Conservation (phyloP, 1,284 basidiomycete species). For the Ceratobasidium sp. region DNA sequence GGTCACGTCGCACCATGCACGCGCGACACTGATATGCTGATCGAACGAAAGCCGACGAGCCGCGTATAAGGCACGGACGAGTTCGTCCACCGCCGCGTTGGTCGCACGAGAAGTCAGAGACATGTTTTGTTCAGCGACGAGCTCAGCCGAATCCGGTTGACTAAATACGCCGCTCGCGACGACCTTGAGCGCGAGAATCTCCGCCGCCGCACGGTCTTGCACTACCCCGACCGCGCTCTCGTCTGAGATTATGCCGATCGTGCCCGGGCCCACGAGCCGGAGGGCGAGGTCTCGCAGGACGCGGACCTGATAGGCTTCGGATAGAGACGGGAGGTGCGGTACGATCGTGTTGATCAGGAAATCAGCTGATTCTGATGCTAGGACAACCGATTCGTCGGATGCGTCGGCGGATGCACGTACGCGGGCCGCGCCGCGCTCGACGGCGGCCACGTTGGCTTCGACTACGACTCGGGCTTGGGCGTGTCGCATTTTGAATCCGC, state of each 20-base stretch:
- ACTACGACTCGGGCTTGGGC: constrained; percentile 55
- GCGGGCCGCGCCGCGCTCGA: constrained; percentile 54
- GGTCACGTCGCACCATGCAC: constrained; percentile 38
- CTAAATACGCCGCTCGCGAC: constrained; percentile 31
- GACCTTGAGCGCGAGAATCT: constrained; percentile 33
- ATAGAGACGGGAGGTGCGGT: constrained; percentile 27
- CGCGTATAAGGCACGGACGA: constrained; percentile 31
- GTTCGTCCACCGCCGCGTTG: constrained; percentile 19
- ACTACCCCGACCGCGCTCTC: constrained; percentile 28
- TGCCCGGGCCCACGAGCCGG: constrained; percentile 34
- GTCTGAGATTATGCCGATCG: constrained; percentile 36
- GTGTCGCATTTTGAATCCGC: constrained; percentile 58
- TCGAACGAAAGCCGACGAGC: constrained; percentile 20
- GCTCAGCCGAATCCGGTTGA: background rate
- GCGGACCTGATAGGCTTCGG: constrained; percentile 26
- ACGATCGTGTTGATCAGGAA: constrained; percentile 21
- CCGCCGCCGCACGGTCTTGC: constrained; percentile 23
- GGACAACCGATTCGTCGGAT: background rate
- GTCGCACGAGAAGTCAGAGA: constrained; percentile 23
- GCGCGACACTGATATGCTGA: constrained; percentile 26
- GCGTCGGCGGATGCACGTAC: constrained; percentile 19
- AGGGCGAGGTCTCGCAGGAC: constrained; percentile 25
- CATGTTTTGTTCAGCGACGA: constrained; percentile 15
- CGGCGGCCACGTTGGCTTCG: constrained; percentile 60
- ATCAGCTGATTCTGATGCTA: constrained; percentile 14